Base-by-base conservation (phyloP, 1,284 basidiomycete species). In the Marasmius oreades region DNA sequence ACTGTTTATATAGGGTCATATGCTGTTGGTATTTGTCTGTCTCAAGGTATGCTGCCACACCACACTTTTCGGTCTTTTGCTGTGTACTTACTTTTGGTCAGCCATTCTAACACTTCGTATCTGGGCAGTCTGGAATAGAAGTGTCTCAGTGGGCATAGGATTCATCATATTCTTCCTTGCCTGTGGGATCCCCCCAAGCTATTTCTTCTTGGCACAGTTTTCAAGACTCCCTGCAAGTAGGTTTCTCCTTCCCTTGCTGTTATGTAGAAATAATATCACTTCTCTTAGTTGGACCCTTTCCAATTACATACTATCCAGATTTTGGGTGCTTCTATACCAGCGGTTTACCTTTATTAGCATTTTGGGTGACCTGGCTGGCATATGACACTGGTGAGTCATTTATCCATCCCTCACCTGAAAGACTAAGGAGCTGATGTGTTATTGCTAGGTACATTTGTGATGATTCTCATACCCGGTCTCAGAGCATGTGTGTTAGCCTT, bases 381-480 rank as follows among this genome's bases (percentile, higher is more conserved):
- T 50, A 50, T 26, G 47, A 50, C 31, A 31, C 47, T 50, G 47
- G 47, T 50, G n/a, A 50, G 8, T 33, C 7, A 16, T 18, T 42
- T 16, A 16, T 12, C 16, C 1, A 33, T 16, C n/a, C 7, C 1
- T 31, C 28, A 31, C 10, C 28, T 1, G 28, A 16, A 20, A 7
- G n/a, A 50, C 26, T 14, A n/a, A 4, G 10, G 7, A n/a, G 24
- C n/a, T 26, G 24, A 2, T 28, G 18, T 11, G 5, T 23, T 50
- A 14, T 2, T 20, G 1, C 1, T 7, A 50, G 47, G 26, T n/a
- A 33, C 28, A 5, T n/a, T 50, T 1, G 33, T 50, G 1, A 50
- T 50, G 47, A 50, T 50, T 16, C n/a, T 50, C 12, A 50, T 50
- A 16, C 47, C 47, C 20, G 47, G 47, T 11, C n/a, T 50, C 11